Evolutionary conservation across 2,329 filamentous ascomycete genomes (phyloP).

Genomic region (Fusarium proliferatum): DNA sequence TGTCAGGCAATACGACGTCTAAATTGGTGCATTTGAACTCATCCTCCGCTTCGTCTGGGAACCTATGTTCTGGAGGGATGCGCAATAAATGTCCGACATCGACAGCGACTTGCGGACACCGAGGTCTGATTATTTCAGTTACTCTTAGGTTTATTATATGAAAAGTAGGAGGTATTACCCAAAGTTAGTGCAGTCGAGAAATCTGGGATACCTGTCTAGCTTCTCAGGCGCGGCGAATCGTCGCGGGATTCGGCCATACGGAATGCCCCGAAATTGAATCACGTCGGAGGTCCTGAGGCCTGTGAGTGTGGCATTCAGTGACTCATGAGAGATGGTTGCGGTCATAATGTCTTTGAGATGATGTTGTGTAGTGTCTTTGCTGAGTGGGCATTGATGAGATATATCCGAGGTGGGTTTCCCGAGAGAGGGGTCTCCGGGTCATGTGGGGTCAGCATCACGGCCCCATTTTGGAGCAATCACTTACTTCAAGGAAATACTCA

Average conservation of each 20-base stretch:
- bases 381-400: not conserved
- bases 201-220: not conserved
- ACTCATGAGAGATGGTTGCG: not conserved
- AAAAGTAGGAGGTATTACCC: not conserved
- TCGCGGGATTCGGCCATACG: not conserved
- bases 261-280: slow-evolving; percentile 16
- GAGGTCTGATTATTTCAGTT: slow-evolving; percentile 44
- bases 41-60: slow-evolving; percentile 48
- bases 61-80: slow-evolving; percentile 48
- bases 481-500: too few species aligned
- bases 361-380: not conserved
- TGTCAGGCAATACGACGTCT: slow-evolving; percentile 50
- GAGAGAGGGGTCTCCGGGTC: not conserved
- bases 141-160: too few species aligned
- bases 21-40: slow-evolving; percentile 58
- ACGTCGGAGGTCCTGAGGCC: not conserved
- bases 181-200: not conserved
- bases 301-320: accelerated
- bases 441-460: not conserved
- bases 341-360: not conserved
- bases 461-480: too few species aligned
- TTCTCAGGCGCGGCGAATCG: not conserved
- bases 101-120: slow-evolving; percentile 54
- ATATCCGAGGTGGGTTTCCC: not conserved
- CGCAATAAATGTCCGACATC: slow-evolving; percentile 58